phyloP scores from a whole-genome alignment of 2,329 filamentous ascomycete species.

The Gliomastix tumulicola region DNA sequence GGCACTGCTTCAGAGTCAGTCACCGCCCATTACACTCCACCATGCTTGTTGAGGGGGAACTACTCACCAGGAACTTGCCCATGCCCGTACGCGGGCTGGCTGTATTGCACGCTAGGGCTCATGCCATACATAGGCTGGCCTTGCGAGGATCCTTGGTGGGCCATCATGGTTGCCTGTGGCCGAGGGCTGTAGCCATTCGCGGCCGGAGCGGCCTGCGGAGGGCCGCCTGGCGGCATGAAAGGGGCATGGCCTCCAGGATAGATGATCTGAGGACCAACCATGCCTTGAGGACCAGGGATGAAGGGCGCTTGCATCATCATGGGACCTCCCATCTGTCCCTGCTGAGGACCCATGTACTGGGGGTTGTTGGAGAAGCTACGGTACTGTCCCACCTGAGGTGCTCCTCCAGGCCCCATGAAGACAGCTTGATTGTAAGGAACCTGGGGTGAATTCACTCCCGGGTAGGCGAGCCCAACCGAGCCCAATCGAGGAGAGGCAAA shows the following conservation, averaged over 20 bases:
- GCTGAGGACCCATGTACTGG: slow-evolving; percentile 67
- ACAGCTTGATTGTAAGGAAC: slow-evolving; percentile 67
- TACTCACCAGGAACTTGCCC: slow-evolving; percentile 70
- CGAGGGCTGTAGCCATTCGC: slow-evolving; percentile 80
- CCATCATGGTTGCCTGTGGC: slow-evolving; percentile 81
- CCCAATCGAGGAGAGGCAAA: slow-evolving; percentile 78
- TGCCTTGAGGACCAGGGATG: slow-evolving; percentile 64
- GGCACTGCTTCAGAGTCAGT: slow-evolving; percentile 45
- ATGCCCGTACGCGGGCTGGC: slow-evolving; percentile 64
- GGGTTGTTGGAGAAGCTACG: slow-evolving; percentile 63
- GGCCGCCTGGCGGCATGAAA: slow-evolving; percentile 55
- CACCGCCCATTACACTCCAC: no score
- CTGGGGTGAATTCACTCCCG: slow-evolving; percentile 62
- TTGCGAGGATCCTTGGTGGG: slow-evolving; percentile 87
- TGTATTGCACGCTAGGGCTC: slow-evolving; percentile 68
- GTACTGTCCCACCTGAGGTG: slow-evolving; percentile 63
- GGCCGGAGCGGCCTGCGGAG: slow-evolving; percentile 54
- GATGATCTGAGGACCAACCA: slow-evolving; percentile 75
- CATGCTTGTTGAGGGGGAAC: no score
- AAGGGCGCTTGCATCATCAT: slow-evolving; percentile 84
- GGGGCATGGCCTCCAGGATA: slow-evolving; percentile 61
- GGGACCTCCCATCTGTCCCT: slow-evolving; percentile 62
- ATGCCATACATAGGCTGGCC: slow-evolving; percentile 74
- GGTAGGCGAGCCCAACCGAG: slow-evolving; percentile 63
- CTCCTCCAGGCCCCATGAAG: slow-evolving; percentile 60